A percentile compares a stretch with the other conserved stretches of the same genome.
Evolutionary conservation across 306 rosid species (phyloP).

Genomic region (Phaseolus lunatus): DNA sequence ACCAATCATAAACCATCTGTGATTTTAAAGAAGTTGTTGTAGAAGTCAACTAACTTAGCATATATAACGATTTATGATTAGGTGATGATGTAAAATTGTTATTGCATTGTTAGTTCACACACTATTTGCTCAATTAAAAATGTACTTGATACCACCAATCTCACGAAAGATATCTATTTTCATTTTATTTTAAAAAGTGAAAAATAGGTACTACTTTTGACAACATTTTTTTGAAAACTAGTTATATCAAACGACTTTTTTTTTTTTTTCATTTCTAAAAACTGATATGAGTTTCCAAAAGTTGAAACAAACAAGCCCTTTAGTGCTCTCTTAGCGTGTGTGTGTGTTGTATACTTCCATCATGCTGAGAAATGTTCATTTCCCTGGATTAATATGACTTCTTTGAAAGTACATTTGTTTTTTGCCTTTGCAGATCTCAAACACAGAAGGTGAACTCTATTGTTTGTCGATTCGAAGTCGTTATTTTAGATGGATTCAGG

Average conservation of each 20-base stretch:
- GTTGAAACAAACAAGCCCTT: background rate
- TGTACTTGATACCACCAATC: too few relatives aligned
- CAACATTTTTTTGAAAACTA: background rate
- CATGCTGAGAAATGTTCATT: background rate
- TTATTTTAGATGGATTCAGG: conserved; percentile 75
- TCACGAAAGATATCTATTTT: too few relatives aligned
- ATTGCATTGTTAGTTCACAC: too few relatives aligned
- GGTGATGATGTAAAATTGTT: too few relatives aligned
- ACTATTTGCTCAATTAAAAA: too few relatives aligned
- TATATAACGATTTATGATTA: too few relatives aligned
- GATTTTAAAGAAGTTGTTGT: too few relatives aligned
- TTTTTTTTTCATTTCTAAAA: background rate
- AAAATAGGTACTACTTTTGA: background rate
- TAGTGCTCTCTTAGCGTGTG: background rate
- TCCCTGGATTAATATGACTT: conserved; percentile 24
- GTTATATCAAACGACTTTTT: background rate
- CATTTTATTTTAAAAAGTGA: background rate
- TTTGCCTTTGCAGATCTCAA: conserved; percentile 64
- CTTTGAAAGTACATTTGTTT: conserved; percentile 19
- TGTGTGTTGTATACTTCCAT: background rate
- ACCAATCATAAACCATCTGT: too few relatives aligned
- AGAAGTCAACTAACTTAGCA: too few relatives aligned
- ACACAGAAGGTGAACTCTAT: conserved; percentile 75
- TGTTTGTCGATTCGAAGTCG: conserved; percentile 64
- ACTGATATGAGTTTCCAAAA: background rate